Evolutionary conservation across 2,329 filamentous ascomycete species (phyloP), one percentile per base, ranked within the genome.

Genomic region (Trichophyton schoenleinii): DNA sequence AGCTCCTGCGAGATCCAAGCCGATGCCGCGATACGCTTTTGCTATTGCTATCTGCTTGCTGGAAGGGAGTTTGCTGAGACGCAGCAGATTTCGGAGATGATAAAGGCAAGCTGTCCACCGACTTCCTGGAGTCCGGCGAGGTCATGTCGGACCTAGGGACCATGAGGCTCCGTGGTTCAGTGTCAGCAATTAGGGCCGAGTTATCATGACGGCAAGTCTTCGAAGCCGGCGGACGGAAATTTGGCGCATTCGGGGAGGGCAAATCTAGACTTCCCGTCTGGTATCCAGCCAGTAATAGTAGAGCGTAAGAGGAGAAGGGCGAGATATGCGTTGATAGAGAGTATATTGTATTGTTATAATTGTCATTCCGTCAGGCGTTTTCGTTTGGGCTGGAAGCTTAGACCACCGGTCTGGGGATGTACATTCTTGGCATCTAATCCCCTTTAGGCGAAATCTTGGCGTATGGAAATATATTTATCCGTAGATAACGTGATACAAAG

Each of bases 21-120:
- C 72, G 68, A 44, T 74, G 71, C 52, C 72, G 67, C 58, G 65
- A 61, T 20, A 70, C 67, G 8, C 69, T 64, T 13, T 71, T 44
- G n/a, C 7, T 71, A 42, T 71, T 70, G 22, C 70, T 74, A 57
- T 75, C 74, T 53, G 74, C 64, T 63, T 73, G 72, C n/a, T 63
- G 66, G 31, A 69, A 67, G 11, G 70, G 52, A 31, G 20, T 70
- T 62, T 68, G 81, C 64, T 86, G 83, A 63, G 77, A 74, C 46
- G 81, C 76, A 31, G 78, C 74, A 46, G 75, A 74, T 11, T 78
- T 77, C 31, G 81, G 78, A 15, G 81, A 79, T 48, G 79, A 74
- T 31, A 83, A 79, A 13, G 82, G 78, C 67, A 87, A 73, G 69
- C 83, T 86, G 73, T 87, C 85, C 69, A 84, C 79, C 65, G 85